These are phyloP conservation scores for Hansenula lynferdii DNA, from an alignment of 1,139 yeast genomes.

Conservation along the genomic window DNA sequence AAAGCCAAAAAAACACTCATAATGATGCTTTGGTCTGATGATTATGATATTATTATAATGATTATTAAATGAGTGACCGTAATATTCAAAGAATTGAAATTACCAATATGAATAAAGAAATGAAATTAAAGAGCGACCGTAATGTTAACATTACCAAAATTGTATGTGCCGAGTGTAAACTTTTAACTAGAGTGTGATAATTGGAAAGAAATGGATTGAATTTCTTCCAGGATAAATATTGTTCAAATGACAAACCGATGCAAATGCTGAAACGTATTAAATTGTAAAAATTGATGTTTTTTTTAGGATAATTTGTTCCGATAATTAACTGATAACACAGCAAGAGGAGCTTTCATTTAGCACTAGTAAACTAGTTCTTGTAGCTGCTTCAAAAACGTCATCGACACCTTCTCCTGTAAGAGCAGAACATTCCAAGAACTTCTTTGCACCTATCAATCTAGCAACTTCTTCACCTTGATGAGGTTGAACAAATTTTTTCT, in stretches of 20 bases:
- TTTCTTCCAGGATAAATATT: no score
- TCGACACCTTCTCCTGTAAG: constrained; percentile 80
- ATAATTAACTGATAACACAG: constrained; percentile 31
- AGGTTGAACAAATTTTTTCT: constrained; percentile 41
- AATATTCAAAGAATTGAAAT: no score
- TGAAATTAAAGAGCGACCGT: background rate
- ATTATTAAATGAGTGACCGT: background rate
- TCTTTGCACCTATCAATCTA: constrained; percentile 61
- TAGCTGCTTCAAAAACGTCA: constrained; percentile 73
- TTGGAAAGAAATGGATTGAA: no score
- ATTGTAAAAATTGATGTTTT: no score
- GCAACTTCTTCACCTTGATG: constrained; percentile 59
- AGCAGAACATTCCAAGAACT: constrained; percentile 69
- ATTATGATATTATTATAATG: background rate
- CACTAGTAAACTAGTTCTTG: constrained; percentile 57
- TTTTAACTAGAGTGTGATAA: no score
- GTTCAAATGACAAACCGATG: no score
- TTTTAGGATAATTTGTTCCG: no score
- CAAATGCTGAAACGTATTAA: no score
- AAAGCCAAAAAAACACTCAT: no score
- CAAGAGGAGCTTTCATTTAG: constrained; percentile 37
- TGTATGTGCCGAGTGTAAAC: no score
- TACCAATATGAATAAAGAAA: background rate
- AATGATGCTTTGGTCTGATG: no score
- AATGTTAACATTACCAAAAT: no score